Base-by-base conservation (phyloP, 441 rosid genomes). In the Geranium incanum region DNA sequence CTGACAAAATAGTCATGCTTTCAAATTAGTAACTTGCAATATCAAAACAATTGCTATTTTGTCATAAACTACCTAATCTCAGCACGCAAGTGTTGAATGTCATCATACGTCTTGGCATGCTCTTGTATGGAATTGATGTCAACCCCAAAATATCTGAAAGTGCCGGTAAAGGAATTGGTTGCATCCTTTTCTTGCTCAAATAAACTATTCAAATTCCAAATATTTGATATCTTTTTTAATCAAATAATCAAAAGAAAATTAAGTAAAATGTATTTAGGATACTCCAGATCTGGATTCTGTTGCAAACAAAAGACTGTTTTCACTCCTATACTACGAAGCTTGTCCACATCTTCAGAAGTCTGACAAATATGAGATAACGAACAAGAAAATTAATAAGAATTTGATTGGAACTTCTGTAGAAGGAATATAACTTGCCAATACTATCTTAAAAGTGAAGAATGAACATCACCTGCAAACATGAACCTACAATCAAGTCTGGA, bases 271-370 rank as follows among this genome's bases (percentile, higher is more conserved):
- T 6, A 38, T 50, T 43, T 64, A 84, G 92, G 95, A 91, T 92
- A 92, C 99, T 92, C 95, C 86, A 94, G 70, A 76, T 76, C 97
- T 36, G 97, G 79, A 82, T 94, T 85, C 79, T 92, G 95, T 76
- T 94, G 99, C 84, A 94, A 77, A 84, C 97, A 94, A 76, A 89
- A 94, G 72, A 94, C 84, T 66, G 97, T 94, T 85, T 88, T 92
- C 72, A 94, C 97, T 55, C 99, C 99, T 60, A 94, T 75, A 71
- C 80, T 57, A 50, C 84, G 95, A 72, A 94, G 95, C 86, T 86
- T 90, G 82, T 90, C 93, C 77, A 94, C 93, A 72, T 94, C 97
- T 74, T 82, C 81, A 59, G 95, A 92, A 68, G 88, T 84, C 99
- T 94, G 76, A 71, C 69, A 76, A 78, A 74, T 60, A 9, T 28